Evolutionary conservation across 306 rosid species (phyloP).

Genomic region (Leucaena leucocephala): DNA sequence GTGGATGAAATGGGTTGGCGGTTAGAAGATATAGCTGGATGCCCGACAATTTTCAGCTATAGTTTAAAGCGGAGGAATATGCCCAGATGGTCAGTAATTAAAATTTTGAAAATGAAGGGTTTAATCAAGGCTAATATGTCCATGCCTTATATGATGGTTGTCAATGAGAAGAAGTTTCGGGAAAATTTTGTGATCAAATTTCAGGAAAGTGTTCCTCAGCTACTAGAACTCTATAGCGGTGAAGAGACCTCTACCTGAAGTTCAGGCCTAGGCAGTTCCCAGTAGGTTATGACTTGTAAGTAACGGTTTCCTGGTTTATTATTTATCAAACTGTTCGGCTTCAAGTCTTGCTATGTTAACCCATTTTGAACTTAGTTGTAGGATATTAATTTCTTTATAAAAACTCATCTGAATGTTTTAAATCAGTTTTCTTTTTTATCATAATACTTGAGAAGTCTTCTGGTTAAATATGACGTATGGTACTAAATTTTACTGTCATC

Average conservation of each 20-base stretch:
- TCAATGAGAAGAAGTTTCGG: neutral
- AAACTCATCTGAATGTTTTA: too few species aligned
- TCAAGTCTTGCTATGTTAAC: too few species aligned
- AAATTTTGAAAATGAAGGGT: slow-evolving; percentile 20
- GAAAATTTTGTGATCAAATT: neutral
- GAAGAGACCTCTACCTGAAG: neutral
- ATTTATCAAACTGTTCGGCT: neutral
- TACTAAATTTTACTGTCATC: too few species aligned
- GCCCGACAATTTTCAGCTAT: neutral
- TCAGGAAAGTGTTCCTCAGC: neutral
- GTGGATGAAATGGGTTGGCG: slow-evolving; percentile 32
- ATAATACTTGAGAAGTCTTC: neutral
- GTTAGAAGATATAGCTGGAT: slow-evolving; percentile 18
- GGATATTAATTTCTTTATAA: neutral
- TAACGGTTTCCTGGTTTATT: neutral
- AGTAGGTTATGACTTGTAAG: neutral
- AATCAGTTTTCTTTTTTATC: too few species aligned
- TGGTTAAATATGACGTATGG: neutral
- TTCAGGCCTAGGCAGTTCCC: neutral
- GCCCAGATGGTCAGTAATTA: slow-evolving; percentile 42
- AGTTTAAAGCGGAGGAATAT: slow-evolving; percentile 38
- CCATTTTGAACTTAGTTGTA: neutral
- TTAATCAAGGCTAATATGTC: neutral
- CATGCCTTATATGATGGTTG: neutral
- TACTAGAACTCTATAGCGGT: neutral